Evolutionary conservation across 1,284 basidiomycete species (phyloP).

Genomic region (Ceratobasidium sp.): DNA sequence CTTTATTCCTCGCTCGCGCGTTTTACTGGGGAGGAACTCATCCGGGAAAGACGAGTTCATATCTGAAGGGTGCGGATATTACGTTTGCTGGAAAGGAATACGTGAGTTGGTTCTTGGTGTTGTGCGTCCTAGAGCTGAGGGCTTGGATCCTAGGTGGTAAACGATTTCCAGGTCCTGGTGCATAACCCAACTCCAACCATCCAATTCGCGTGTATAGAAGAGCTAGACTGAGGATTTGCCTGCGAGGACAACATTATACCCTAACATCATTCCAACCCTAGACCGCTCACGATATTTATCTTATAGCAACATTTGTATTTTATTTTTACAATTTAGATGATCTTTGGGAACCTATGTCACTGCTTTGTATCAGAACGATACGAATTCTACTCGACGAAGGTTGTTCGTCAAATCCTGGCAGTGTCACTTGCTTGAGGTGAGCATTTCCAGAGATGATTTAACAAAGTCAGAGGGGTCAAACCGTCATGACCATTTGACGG

Average conservation of each 20-base stretch:
- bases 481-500: neutral
- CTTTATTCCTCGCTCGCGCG: constrained; percentile 32
- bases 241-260: neutral
- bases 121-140: neutral
- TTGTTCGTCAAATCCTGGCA: no score
- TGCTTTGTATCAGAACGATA: neutral
- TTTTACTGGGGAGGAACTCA: constrained; percentile 43
- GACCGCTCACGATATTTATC: neutral
- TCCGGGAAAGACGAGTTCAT: constrained; percentile 35
- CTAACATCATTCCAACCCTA: neutral
- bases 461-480: no score
- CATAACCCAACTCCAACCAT: neutral
- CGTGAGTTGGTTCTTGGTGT: neutral
- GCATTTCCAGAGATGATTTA: no score
- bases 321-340: neutral
- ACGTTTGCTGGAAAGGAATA: constrained; percentile 40
- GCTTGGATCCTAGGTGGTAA: constrained; percentile 14
- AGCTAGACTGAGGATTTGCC: neutral
- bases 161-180: constrained; percentile 40
- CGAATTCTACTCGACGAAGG: neutral
- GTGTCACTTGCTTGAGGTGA: no score
- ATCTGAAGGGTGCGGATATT: constrained; percentile 41
- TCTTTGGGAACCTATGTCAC: neutral
- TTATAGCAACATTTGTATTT: neutral
- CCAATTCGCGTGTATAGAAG: neutral